Percentiles rank a stretch among this genome's conserved stretches.
phyloP scores from a whole-genome alignment of 257 asterid genomes.

The Penstemon barbatus region DNA sequence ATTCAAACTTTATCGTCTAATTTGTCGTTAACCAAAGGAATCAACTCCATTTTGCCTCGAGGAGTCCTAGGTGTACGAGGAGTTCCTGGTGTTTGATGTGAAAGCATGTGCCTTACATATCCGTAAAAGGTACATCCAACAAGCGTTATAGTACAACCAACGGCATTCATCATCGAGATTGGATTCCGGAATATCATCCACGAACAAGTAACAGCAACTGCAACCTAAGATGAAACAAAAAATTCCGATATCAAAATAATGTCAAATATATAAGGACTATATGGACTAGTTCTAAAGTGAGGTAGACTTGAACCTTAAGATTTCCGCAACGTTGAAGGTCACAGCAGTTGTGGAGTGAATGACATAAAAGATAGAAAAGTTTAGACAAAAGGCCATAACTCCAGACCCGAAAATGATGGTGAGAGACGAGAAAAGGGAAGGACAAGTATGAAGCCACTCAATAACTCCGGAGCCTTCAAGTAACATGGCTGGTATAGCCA shows the following conservation, averaged over 20 bases:
- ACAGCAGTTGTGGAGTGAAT: conserved; percentile 98
- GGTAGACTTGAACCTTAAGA: conserved; percentile 66
- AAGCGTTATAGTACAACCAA: conserved; percentile 79
- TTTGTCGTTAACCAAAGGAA: conserved; percentile 72
- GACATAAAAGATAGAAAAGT: conserved; percentile 92
- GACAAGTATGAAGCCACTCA: conserved; percentile 61
- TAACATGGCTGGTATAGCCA: conserved; percentile 74
- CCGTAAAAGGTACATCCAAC: conserved; percentile 93
- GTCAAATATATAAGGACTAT: not conserved
- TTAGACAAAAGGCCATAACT: conserved; percentile 84
- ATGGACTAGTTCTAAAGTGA: conserved; percentile 14
- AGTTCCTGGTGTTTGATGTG: conserved; percentile 62
- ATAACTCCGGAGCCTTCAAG: conserved; percentile 83
- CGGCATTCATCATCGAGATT: conserved; percentile 72
- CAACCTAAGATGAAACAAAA: conserved; percentile 55
- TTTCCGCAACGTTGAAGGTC: conserved; percentile 97
- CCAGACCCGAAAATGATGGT: conserved; percentile 81
- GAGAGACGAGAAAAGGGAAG: conserved; percentile 61
- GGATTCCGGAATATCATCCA: conserved; percentile 93
- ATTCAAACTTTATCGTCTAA: conserved; percentile 63
- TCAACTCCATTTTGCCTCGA: conserved; percentile 53
- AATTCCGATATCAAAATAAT: conserved; percentile 12
- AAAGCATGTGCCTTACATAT: conserved; percentile 70
- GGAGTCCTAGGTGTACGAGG: conserved; percentile 74
- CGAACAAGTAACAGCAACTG: conserved; percentile 89